These are phyloP conservation scores for Debaryomyces tyrocola DNA, from an alignment of 805 yeast genomes.

Conservation along the genomic window DNA sequence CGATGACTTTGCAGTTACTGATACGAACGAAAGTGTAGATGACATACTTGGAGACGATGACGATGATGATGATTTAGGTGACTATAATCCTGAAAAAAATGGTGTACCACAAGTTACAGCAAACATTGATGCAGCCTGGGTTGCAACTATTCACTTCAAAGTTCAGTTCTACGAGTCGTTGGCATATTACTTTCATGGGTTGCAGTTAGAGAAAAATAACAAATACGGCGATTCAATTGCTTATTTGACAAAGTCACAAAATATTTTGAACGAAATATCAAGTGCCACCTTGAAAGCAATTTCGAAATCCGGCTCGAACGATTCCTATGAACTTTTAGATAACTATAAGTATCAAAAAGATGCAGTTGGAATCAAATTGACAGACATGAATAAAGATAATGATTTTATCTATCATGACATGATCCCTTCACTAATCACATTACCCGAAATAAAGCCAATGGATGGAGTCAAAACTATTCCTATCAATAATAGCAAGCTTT, in stretches of 20 bases:
- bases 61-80: conserved; percentile 18
- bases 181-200: conserved; percentile 59
- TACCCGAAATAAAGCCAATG: conserved; percentile 67
- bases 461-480: conserved; percentile 66
- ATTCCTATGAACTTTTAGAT: conserved; percentile 38
- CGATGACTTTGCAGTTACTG: conserved; percentile 19
- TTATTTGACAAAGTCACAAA: conserved; percentile 51
- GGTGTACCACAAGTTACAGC: conserved; percentile 20
- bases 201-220: conserved; percentile 50
- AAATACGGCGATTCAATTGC: conserved; percentile 81
- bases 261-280: conserved; percentile 34
- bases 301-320: conserved; percentile 21
- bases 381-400: conserved; percentile 70
- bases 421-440: conserved; percentile 59
- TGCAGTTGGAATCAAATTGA: conserved; percentile 35
- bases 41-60: conserved; percentile 26
- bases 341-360: conserved; percentile 43
- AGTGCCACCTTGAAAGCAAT: conserved; percentile 24
- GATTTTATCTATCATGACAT: conserved; percentile 84
- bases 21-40: conserved; percentile 29
- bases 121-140: conserved; percentile 48
- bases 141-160: conserved; percentile 51
- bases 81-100: conserved; percentile 18
- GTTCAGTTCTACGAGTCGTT: conserved; percentile 55
- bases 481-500: conserved; percentile 47